These are phyloP conservation scores for Fusarium austroafricanum DNA, from an alignment of 2,329 filamentous ascomycete species.

Conservation along the genomic window DNA sequence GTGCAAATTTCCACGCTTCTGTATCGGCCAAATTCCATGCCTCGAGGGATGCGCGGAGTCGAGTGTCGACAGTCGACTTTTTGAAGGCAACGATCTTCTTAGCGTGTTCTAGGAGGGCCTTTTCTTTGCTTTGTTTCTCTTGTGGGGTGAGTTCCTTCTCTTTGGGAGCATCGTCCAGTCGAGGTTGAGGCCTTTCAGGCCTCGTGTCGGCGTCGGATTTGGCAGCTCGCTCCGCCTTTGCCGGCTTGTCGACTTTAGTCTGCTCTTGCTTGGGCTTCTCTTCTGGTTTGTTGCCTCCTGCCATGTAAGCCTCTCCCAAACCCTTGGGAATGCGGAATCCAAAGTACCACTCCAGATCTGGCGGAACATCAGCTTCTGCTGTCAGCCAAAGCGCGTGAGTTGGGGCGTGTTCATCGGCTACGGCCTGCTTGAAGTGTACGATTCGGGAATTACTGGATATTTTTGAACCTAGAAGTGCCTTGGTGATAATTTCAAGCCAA, in stretches of 20 bases:
- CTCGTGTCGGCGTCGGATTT: constrained; percentile 12
- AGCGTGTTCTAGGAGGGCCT: constrained; percentile 60
- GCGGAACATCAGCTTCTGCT: constrained; percentile 71
- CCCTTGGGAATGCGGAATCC: constrained; percentile 80
- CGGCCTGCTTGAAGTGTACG: constrained; percentile 81
- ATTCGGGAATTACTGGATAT: constrained; percentile 72
- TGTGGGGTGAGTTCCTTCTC: constrained; percentile 55
- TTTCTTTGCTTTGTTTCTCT: constrained; percentile 67
- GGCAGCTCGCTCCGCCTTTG: constrained; percentile 13
- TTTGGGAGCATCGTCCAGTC: constrained; percentile 42
- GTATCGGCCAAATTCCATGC: constrained; percentile 78
- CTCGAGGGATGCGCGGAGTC: constrained; percentile 67
- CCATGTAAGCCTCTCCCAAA: constrained; percentile 57
- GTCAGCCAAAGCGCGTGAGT: constrained; percentile 83
- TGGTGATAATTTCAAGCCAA: constrained; percentile 80
- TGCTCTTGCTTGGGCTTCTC: constrained; percentile 27
- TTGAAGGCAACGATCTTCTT: constrained; percentile 63
- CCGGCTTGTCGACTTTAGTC: constrained; percentile 46
- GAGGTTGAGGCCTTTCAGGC: constrained; percentile 56
- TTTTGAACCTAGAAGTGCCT: constrained; percentile 72
- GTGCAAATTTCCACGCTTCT: constrained; percentile 80
- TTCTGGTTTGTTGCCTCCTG: constrained; percentile 20
- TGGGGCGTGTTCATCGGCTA: constrained; percentile 74
- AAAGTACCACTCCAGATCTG: constrained; percentile 89
- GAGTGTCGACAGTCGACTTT: constrained; percentile 57